Evolutionary conservation across 2,329 filamentous ascomycete species (phyloP).

Genomic region (Sordariomycetes sp.): DNA sequence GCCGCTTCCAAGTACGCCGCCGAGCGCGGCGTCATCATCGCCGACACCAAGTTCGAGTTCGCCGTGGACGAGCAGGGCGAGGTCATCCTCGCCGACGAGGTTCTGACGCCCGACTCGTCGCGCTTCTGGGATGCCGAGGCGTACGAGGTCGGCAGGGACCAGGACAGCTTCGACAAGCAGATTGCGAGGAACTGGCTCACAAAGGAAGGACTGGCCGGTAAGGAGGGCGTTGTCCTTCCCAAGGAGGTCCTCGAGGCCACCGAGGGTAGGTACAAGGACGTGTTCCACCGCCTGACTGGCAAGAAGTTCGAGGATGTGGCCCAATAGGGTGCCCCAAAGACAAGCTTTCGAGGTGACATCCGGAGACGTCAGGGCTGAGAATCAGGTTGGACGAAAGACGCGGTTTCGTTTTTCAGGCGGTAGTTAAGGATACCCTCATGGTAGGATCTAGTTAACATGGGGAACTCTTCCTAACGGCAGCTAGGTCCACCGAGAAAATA

Average conservation of each 20-base stretch:
- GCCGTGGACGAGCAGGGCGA: slow-evolving; percentile 17
- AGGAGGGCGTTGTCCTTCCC: slow-evolving; percentile 40
- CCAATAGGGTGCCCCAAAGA: not conserved
- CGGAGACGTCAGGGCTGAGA: not conserved
- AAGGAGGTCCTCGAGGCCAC: slow-evolving; percentile 61
- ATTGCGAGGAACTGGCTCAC: slow-evolving; percentile 75
- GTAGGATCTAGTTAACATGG: too few relatives aligned
- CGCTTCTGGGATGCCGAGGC: slow-evolving; percentile 74
- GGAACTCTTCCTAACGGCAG: too few relatives aligned
- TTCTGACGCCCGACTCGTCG: slow-evolving; percentile 73
- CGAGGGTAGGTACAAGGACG: slow-evolving; percentile 62
- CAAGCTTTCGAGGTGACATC: not conserved
- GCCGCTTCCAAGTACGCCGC: slow-evolving; percentile 50
- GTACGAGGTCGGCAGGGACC: slow-evolving; percentile 54
- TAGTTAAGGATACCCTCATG: too few relatives aligned
- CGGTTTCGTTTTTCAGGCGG: too few relatives aligned
- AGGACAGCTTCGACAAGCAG: slow-evolving; percentile 86
- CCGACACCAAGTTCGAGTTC: slow-evolving; percentile 46
- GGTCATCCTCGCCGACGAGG: slow-evolving; percentile 56
- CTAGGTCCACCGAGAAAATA: not conserved
- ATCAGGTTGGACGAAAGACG: not conserved
- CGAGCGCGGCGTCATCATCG: slow-evolving; percentile 24
- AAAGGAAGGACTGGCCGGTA: slow-evolving; percentile 44
- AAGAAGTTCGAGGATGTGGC: slow-evolving; percentile 26
- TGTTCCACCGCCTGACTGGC: slow-evolving; percentile 56